phyloP scores from a whole-genome alignment of 2,329 filamentous ascomycete genomes.

The Helotiales sp. region DNA sequence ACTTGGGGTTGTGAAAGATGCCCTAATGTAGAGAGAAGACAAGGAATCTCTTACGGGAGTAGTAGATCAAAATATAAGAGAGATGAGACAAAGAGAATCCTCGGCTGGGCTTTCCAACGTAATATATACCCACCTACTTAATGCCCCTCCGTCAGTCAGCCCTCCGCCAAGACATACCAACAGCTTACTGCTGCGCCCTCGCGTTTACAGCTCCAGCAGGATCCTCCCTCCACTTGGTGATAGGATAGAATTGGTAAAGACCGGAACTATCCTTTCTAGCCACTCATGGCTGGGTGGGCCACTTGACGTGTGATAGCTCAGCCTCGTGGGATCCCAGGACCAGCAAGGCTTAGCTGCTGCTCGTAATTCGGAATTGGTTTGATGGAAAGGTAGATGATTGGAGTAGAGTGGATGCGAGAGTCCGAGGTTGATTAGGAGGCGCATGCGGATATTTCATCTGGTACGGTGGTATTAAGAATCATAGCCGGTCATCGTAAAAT shows the following conservation, averaged over 20 bases:
- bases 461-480: not conserved
- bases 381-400: not conserved
- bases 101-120: not conserved
- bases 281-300: too few species aligned
- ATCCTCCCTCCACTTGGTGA: not conserved
- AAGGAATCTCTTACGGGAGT: too few species aligned
- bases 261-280: too few species aligned
- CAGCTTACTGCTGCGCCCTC: not conserved
- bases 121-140: conserved; percentile 7
- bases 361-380: not conserved
- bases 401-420: not conserved
- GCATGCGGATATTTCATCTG: not conserved
- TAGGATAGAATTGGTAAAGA: not conserved
- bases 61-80: not conserved
- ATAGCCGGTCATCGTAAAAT: too few species aligned
- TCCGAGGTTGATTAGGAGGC: not conserved
- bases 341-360: not conserved
- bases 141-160: not conserved
- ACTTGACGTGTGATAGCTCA: not conserved
- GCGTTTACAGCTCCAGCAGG: not conserved
- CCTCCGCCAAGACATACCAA: not conserved
- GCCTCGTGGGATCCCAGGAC: not conserved
- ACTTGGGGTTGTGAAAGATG: too few species aligned
- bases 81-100: not conserved
- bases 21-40: not conserved